phyloP scores from a whole-genome alignment of 1,139 yeast genomes.

The Suhomyces yuchorum region DNA sequence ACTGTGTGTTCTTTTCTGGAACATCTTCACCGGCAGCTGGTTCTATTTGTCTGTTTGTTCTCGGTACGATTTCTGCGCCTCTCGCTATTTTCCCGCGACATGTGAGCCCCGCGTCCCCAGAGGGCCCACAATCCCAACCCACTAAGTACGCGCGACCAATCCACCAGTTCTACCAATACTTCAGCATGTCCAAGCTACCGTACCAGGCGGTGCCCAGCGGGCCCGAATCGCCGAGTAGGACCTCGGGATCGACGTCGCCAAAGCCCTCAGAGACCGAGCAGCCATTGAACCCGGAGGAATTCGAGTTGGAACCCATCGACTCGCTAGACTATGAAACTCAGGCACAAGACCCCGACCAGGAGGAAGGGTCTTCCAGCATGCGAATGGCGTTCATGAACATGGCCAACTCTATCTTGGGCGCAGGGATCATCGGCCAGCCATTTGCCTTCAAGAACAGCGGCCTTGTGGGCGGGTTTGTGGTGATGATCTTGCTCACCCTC shows the following conservation, averaged over 20 bases:
- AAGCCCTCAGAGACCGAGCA: background rate
- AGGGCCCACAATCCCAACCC: no score
- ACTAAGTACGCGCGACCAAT: no score
- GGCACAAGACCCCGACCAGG: constrained; percentile 11
- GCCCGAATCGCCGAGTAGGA: background rate
- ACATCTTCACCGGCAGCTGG: no score
- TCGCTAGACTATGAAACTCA: constrained; percentile 17
- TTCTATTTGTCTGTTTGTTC: no score
- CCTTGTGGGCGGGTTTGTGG: constrained; percentile 67
- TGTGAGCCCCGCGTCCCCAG: no score
- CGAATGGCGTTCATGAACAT: constrained; percentile 94
- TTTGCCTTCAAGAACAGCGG: constrained; percentile 85
- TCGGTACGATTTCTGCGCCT: no score
- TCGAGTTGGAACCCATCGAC: constrained; percentile 26
- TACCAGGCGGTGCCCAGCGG: constrained; percentile 10
- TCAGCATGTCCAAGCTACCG: constrained; percentile 6
- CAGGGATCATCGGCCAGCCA: constrained; percentile 94
- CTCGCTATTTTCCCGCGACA: no score
- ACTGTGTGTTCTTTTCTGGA: no score
- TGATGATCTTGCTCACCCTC: constrained; percentile 60
- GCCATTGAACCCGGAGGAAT: constrained; percentile 15
- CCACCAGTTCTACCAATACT: background rate
- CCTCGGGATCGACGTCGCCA: background rate
- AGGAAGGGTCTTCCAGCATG: constrained; percentile 49
- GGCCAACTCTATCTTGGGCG: constrained; percentile 93